phyloP scores from a whole-genome alignment of 2,329 filamentous ascomycete species.

The Aspergillus sp. region DNA sequence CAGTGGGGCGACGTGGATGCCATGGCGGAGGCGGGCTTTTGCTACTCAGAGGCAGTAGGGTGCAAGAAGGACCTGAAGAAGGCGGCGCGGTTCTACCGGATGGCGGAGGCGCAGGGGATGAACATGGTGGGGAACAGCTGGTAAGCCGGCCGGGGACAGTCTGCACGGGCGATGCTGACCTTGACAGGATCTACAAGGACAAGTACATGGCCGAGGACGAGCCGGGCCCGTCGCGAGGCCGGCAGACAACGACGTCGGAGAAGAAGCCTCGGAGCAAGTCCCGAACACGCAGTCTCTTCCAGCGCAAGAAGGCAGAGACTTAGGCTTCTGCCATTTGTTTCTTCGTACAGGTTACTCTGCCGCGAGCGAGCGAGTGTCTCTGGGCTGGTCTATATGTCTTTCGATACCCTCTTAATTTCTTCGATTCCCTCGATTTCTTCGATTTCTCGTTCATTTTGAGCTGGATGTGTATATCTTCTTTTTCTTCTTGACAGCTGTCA shows the following conservation, averaged over 20 bases:
- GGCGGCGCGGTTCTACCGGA: slow-evolving; percentile 80
- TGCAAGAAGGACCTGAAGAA: slow-evolving; percentile 96
- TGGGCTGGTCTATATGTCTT: too few relatives aligned
- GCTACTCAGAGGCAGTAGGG: slow-evolving; percentile 85
- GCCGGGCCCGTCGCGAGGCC: slow-evolving; percentile 23
- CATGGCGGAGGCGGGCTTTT: slow-evolving; percentile 87
- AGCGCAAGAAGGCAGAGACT: slow-evolving; percentile 44
- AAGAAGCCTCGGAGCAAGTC: slow-evolving; percentile 69
- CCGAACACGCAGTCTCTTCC: slow-evolving; percentile 64
- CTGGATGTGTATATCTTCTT: not conserved
- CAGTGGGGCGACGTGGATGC: slow-evolving; percentile 94
- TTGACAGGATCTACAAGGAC: slow-evolving; percentile 79
- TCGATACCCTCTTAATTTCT: too few relatives aligned
- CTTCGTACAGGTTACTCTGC: too few relatives aligned
- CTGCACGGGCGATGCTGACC: slow-evolving; percentile 6
- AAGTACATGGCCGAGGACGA: slow-evolving; percentile 72
- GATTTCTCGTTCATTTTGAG: too few relatives aligned
- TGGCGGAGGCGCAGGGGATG: slow-evolving; percentile 86
- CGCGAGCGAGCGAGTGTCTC: too few relatives aligned
- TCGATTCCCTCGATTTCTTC: too few relatives aligned
- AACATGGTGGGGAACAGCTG: slow-evolving; percentile 98
- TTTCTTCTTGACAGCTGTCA: not conserved
- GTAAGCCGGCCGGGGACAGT: slow-evolving; percentile 46
- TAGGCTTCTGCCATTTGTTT: too few relatives aligned
- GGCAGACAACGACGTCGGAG: slow-evolving; percentile 37